phyloP scores from a whole-genome alignment of 345 rosid genomes.

The Salix purpurea region DNA sequence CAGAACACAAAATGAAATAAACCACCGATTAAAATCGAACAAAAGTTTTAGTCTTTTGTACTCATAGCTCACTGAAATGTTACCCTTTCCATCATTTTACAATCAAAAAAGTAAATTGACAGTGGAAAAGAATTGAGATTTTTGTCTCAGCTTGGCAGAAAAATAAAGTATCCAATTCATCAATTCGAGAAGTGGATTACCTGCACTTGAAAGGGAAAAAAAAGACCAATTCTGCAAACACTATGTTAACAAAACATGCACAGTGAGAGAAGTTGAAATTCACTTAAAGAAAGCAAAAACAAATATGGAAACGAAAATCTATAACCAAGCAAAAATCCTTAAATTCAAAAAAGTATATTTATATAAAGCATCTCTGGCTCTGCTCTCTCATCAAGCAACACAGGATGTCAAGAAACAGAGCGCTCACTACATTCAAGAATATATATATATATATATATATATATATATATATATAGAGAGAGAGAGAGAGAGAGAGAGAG shows the following conservation, averaged over 20 bases:
- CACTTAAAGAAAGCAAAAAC: not conserved
- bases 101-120: not conserved
- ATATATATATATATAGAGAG: no score
- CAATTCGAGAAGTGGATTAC: not conserved
- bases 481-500: not conserved
- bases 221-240: not conserved
- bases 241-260: not conserved
- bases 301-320: no score
- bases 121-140: not conserved
- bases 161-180: not conserved
- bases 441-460: no score
- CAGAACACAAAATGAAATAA: not conserved
- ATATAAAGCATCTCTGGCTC: not conserved
- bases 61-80: not conserved
- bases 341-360: not conserved
- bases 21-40: not conserved
- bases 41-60: not conserved
- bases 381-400: not conserved
- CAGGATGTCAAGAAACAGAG: not conserved
- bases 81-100: not conserved
- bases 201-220: not conserved
- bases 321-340: not conserved
- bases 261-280: not conserved
- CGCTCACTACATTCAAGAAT: not conserved
- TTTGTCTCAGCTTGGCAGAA: not conserved